Conservation (phyloP, 176 grass and related monocot species). For the Eragrostis curvula region DNA sequence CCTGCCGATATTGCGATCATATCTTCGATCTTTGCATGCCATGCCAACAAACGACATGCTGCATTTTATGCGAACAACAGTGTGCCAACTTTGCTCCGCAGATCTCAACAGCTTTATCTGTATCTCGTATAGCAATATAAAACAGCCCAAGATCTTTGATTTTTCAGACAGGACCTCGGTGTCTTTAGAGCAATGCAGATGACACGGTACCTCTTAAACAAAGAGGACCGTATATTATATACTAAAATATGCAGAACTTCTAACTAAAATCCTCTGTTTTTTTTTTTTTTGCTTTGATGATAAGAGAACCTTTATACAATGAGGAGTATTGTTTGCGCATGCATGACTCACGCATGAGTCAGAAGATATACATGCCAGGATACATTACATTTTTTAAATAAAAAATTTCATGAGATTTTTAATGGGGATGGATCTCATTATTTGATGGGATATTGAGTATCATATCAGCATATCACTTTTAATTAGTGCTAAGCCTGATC, state of each 20-base stretch:
- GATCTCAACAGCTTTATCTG: conserved; percentile 48
- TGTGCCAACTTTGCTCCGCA: conserved; percentile 48
- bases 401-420: background rate
- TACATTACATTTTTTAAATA: background rate
- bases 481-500: background rate
- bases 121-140: background rate
- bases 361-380: background rate
- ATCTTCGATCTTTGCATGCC: conserved; percentile 34
- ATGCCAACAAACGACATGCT: conserved; percentile 51
- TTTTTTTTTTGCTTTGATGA: background rate
- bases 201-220: conserved; percentile 51
- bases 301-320: background rate
- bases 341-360: conserved; percentile 32
- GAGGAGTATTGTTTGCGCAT: background rate
- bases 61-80: conserved; percentile 47
- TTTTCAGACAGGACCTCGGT: background rate
- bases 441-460: conserved; percentile 1
- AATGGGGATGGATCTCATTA: background rate
- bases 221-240: conserved; percentile 13
- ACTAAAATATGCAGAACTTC: background rate
- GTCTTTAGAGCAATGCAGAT: conserved; percentile 45
- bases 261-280: background rate
- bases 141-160: conserved; percentile 14
- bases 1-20: background rate
- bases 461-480: background rate